Conservation (phyloP, 139 green algal genomes). For the Tetradesmus obliquus region DNA sequence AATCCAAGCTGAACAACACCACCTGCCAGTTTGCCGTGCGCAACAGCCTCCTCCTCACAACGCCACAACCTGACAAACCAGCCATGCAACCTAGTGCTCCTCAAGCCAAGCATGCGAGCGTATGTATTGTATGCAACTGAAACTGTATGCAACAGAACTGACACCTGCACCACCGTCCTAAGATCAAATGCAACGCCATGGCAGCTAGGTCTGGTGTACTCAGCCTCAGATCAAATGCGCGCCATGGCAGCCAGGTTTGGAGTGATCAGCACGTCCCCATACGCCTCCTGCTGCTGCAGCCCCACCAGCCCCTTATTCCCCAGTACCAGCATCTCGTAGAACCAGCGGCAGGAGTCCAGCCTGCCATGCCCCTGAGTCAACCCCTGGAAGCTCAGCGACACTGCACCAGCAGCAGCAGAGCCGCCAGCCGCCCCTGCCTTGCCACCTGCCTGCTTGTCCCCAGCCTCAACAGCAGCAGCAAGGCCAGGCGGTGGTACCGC, state of each 20-base stretch:
- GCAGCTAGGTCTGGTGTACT: background rate
- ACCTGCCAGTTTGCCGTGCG: conserved; percentile 33
- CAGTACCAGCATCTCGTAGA: conserved; percentile 81
- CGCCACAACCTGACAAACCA: conserved; percentile 88
- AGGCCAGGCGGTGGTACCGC: background rate
- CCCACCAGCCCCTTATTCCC: conserved; percentile 62
- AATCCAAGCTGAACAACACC: conserved; percentile 72
- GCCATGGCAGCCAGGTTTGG: conserved; percentile 42
- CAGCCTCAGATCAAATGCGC: background rate
- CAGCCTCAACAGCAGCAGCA: background rate
- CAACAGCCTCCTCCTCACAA: conserved; percentile 92
- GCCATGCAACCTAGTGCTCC: background rate
- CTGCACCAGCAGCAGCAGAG: background rate
- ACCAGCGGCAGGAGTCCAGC: conserved; percentile 67
- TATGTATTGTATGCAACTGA: no score
- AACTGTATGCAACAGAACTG: no score
- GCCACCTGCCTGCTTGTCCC: background rate
- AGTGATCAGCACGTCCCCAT: conserved; percentile 65
- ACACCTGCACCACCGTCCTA: background rate
- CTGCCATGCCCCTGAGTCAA: conserved; percentile 56
- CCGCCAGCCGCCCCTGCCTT: background rate
- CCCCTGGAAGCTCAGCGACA: conserved; percentile 44
- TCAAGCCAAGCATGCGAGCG: no score
- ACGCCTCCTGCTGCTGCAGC: conserved; percentile 69
- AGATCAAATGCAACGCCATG: background rate